These are phyloP conservation scores for Stramenopiles sp. DNA, from an alignment of 352 stramenopile species.

Conservation along the genomic window DNA sequence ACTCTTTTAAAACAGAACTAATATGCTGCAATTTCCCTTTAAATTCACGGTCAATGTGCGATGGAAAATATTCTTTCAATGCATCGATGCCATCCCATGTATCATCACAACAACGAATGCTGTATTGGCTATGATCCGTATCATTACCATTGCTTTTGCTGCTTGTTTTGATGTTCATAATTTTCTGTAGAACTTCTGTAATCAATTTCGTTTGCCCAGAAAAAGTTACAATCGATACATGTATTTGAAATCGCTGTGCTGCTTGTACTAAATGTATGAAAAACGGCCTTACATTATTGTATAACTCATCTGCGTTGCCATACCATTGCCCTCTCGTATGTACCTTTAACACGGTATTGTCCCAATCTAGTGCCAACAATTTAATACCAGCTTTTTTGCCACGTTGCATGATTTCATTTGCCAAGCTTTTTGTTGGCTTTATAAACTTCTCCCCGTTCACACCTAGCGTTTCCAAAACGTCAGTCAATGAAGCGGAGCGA, in stretches of 20 bases:
- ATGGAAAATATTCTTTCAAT: conserved; percentile 19
- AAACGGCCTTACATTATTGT: conserved; percentile 35
- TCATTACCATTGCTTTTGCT: conserved; percentile 10
- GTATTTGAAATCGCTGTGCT: conserved; percentile 25
- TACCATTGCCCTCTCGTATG: conserved; percentile 47
- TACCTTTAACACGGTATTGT: conserved; percentile 49
- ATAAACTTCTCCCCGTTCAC: not conserved
- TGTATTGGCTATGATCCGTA: conserved; percentile 22
- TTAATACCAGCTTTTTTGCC: conserved; percentile 29
- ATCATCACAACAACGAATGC: conserved; percentile 34
- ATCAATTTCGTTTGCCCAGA: conserved; percentile 36
- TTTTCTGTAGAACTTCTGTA: conserved; percentile 30
- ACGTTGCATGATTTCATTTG: conserved; percentile 15
- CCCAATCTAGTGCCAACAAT: conserved; percentile 57
- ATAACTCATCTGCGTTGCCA: conserved; percentile 31
- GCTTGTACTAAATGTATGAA: conserved; percentile 38
- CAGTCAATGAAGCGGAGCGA: not conserved
- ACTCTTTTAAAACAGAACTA: conserved; percentile 39
- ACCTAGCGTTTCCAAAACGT: not conserved
- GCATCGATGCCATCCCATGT: conserved; percentile 37
- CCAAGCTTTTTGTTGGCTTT: not conserved
- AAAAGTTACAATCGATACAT: conserved; percentile 52
- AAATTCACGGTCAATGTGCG: not conserved
- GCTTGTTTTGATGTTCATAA: conserved; percentile 19
- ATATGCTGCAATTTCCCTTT: conserved; percentile 27